Base-by-base conservation (phyloP, 1,284 basidiomycete species). In the Puccinia triticina region DNA sequence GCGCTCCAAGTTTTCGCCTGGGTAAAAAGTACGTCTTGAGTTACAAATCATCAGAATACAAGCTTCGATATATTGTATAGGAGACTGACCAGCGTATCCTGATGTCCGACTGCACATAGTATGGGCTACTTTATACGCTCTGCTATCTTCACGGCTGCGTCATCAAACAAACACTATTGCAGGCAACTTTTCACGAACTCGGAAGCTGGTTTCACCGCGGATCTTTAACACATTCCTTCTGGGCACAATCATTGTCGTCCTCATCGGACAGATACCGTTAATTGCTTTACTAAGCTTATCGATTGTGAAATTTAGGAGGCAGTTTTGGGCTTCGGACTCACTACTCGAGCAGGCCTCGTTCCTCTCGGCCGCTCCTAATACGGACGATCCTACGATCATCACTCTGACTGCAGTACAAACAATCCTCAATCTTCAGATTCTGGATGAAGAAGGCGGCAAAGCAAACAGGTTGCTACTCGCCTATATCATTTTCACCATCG, bases 121-220 rank as follows among this genome's bases (percentile, higher is more conserved):
- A 43, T 75, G 73, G 73, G 73, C 73, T 59, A 40, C 46, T 29
- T 40, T 75, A 29, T 75, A 75, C n/a, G 53, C 73, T 16, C 40
- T 75, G 32, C 53, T 53, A 1, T 43, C 73, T 50, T 55, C 53
- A 14, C 73, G 53, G 26, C 53, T 55, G 5, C 40, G 69, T 26
- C 64, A 18, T 23, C 34, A 34, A 40, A 40, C 21, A 7, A 43
- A 34, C 18, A 75, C 18, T 23, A 37, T 8, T 18, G 29, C 64
- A 23, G 37, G 64, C 37, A 72, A 26, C 37, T 18, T 10, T 50
- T 72, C 69, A 32, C 64, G 7, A 40, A 66, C 37, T 23, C n/a
- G 43, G 14, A 32, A 48, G 43, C 32, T 72, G 46, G 11, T 48
- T 34, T 50, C 69, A 14, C 69, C 69, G 8, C 1, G 1, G 40